A percentile compares a stretch with the other conserved stretches of the same genome.
phyloP scores from a whole-genome alignment of 176 grass and related monocot genomes.

The Phoenix dactylifera region DNA sequence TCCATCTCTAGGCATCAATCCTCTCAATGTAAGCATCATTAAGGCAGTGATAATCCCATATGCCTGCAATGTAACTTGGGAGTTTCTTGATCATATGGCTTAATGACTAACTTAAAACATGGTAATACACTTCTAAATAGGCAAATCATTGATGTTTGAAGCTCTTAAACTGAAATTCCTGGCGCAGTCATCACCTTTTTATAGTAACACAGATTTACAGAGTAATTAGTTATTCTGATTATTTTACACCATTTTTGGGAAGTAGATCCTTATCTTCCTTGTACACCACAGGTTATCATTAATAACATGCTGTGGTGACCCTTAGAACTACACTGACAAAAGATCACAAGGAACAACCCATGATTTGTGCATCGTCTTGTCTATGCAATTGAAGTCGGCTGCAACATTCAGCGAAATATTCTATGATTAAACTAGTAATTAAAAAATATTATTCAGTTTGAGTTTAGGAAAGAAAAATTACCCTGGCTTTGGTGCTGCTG shows the following conservation, averaged over 20 bases:
- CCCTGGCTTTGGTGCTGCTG: slow-evolving; percentile 23
- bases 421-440: not conserved
- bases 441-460: not conserved
- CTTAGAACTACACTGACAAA: not conserved
- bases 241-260: not conserved
- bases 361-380: not conserved
- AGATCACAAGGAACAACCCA: not conserved
- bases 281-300: no score
- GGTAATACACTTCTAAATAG: no score
- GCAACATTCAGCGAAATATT: slow-evolving; percentile 1
- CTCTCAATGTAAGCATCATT: no score
- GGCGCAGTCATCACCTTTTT: not conserved
- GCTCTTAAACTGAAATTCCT: no score
- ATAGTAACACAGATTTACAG: not conserved
- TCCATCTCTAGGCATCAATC: no score
- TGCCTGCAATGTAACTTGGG: no score
- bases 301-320: no score
- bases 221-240: not conserved
- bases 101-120: no score
- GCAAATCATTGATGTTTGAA: no score
- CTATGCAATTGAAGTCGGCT: slow-evolving; percentile 11
- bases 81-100: no score
- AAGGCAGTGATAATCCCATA: no score
- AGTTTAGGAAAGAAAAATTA: slow-evolving; percentile 13
- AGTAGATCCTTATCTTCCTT: no score